These are phyloP conservation scores for Chlamydomonas sphaeroides DNA, from an alignment of 139 green algal genomes.

Conservation along the genomic window DNA sequence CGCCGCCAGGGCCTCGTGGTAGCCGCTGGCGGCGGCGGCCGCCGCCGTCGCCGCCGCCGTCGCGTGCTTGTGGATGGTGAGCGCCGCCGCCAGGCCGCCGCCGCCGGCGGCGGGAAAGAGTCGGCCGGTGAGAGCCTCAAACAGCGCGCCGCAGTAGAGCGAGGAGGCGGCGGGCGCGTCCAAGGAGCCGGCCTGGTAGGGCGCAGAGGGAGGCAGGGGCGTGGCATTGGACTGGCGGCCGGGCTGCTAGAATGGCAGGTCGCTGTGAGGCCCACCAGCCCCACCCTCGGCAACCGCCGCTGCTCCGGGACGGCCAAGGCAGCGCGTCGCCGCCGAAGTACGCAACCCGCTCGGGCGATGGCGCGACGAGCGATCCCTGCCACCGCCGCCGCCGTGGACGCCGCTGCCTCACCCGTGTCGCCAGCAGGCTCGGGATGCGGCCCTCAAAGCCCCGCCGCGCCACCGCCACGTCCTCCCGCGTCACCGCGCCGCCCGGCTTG, in stretches of 20 bases:
- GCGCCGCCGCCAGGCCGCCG: constrained; percentile 48
- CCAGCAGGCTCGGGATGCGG: not conserved
- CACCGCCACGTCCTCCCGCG: constrained; percentile 24
- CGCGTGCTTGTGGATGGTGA: constrained; percentile 58
- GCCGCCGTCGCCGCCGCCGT: constrained; percentile 39
- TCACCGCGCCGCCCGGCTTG: constrained; percentile 20
- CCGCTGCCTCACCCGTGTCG: not conserved
- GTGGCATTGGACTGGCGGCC: no score
- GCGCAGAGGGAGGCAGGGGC: no score
- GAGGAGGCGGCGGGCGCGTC: constrained; percentile 2
- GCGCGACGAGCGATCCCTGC: no score
- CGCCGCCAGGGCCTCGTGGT: constrained; percentile 54
- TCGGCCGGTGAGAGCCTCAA: constrained; percentile 20
- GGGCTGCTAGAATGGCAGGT: no score
- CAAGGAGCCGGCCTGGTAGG: constrained; percentile 17
- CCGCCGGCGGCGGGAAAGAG: constrained; percentile 23
- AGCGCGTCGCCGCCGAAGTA: no score
- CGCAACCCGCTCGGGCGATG: no score
- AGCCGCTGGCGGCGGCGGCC: constrained; percentile 40
- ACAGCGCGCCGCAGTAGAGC: constrained; percentile 19
- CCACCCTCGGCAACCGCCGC: no score
- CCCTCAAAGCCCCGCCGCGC: constrained; percentile 28
- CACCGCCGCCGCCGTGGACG: no score
- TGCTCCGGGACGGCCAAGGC: no score
- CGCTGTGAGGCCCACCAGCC: no score